These are phyloP conservation scores for Paradendryphiella salina DNA, from an alignment of 2,329 filamentous ascomycete species.

Conservation along the genomic window DNA sequence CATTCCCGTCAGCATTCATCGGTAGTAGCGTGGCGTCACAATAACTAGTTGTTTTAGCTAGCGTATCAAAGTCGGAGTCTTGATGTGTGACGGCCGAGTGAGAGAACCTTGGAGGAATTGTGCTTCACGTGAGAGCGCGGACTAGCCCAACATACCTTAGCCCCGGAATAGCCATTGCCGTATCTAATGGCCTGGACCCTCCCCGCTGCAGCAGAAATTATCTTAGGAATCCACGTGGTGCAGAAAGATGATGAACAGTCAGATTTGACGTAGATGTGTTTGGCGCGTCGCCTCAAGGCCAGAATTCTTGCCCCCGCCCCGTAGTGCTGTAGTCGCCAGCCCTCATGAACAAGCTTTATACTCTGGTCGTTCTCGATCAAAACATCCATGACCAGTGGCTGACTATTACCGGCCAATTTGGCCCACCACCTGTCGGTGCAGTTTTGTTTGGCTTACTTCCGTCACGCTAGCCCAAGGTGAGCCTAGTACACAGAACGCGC, in stretches of 20 bases:
- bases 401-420: slow-evolving; percentile 18
- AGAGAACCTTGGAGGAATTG: not conserved
- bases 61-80: not conserved
- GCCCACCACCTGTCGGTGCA: too few relatives aligned
- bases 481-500: too few relatives aligned
- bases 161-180: slow-evolving; percentile 10
- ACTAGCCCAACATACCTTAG: slow-evolving; percentile 18
- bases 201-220: slow-evolving; percentile 30
- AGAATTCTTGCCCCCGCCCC: too few relatives aligned
- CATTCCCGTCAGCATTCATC: not conserved
- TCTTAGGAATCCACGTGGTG: slow-evolving; percentile 16
- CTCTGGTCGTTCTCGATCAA: slow-evolving; percentile 8
- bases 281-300: too few relatives aligned
- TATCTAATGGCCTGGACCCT: slow-evolving; percentile 29
- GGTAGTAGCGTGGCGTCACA: not conserved
- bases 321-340: not conserved
- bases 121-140: slow-evolving; percentile 21
- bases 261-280: too few relatives aligned
- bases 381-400: slow-evolving; percentile 18
- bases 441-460: too few relatives aligned
- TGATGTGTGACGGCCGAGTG: not conserved
- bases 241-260: too few relatives aligned
- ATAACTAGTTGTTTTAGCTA: not conserved
- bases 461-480: too few relatives aligned
- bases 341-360: slow-evolving; percentile 17